Conservation (phyloP, 2,329 filamentous ascomycete species). For the Microsporum ferrugineum region DNA sequence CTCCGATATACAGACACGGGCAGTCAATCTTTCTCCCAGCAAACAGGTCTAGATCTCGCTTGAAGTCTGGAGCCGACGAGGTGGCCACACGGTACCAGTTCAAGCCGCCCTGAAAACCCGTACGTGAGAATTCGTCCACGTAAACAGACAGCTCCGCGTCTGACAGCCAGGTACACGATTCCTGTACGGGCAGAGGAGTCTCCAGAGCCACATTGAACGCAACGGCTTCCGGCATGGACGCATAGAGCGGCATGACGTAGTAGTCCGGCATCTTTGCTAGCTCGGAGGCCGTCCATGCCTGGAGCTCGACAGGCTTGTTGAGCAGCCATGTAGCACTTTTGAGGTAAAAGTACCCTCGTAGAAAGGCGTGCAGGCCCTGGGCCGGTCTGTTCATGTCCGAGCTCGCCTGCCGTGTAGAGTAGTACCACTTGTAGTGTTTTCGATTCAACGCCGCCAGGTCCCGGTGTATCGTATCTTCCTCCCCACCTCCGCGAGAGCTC, state of each 20-base stretch:
- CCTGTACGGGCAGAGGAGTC: slow-evolving; percentile 28
- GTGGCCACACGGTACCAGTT: slow-evolving; percentile 58
- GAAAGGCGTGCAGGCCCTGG: slow-evolving; percentile 47
- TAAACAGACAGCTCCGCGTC: slow-evolving; percentile 50
- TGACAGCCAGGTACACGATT: slow-evolving; percentile 42
- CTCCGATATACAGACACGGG: slow-evolving; percentile 51
- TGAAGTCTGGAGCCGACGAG: slow-evolving; percentile 33
- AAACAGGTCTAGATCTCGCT: slow-evolving; percentile 47
- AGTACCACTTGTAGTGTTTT: slow-evolving; percentile 61
- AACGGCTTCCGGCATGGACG: slow-evolving; percentile 50
- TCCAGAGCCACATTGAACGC: slow-evolving; percentile 43
- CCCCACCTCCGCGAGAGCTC: slow-evolving; percentile 10
- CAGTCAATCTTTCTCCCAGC: slow-evolving; percentile 51
- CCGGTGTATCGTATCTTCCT: slow-evolving; percentile 40
- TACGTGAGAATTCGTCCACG: slow-evolving; percentile 48
- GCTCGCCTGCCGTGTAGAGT: slow-evolving; percentile 28
- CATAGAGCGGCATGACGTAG: slow-evolving; percentile 52
- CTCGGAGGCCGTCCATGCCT: slow-evolving; percentile 46
- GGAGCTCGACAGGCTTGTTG: slow-evolving; percentile 44
- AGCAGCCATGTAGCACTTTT: slow-evolving; percentile 52
- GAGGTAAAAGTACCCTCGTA: slow-evolving; percentile 57
- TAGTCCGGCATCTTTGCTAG: slow-evolving; percentile 53
- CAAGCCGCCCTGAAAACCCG: slow-evolving; percentile 53
- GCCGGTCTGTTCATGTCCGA: slow-evolving; percentile 27
- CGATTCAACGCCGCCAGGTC: slow-evolving; percentile 44